Percentiles rank a stretch among this genome's conserved stretches.
These are phyloP conservation scores for Adansonia madagascariensis DNA, from an alignment of 441 rosid genomes.

Conservation along the genomic window DNA sequence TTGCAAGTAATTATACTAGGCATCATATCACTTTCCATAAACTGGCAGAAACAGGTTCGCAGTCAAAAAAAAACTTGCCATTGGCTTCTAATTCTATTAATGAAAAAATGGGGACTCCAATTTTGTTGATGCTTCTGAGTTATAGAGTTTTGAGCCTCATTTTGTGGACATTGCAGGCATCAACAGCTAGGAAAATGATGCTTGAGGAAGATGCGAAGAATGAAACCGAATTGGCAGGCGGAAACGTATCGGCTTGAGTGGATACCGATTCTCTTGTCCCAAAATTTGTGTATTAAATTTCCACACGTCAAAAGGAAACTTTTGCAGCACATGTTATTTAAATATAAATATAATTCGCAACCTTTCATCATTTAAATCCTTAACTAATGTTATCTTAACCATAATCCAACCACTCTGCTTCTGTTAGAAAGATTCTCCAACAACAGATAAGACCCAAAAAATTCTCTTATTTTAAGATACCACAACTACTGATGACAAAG, in stretches of 20 bases:
- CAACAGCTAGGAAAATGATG: background rate
- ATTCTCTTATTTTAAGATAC: background rate
- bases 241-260: background rate
- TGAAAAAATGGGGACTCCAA: too few relatives aligned
- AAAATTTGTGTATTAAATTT: background rate
- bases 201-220: background rate
- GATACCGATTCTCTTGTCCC: background rate
- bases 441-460: background rate
- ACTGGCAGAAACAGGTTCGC: conserved; percentile 40
- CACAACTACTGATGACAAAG: background rate
- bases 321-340: background rate
- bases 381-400: background rate
- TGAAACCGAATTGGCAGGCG: background rate
- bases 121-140: too few relatives aligned
- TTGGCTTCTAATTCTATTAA: too few relatives aligned
- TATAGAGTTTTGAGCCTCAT: background rate
- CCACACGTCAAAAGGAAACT: background rate
- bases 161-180: conserved; percentile 9
- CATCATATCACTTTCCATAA: conserved; percentile 30
- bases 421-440: background rate
- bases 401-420: background rate
- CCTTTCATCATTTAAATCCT: background rate
- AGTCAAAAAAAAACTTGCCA: background rate
- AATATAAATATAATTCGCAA: background rate
- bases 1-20: conserved; percentile 39